Conservation (phyloP, 1,139 yeast species). For the Scheffersomyces segobiensis region DNA sequence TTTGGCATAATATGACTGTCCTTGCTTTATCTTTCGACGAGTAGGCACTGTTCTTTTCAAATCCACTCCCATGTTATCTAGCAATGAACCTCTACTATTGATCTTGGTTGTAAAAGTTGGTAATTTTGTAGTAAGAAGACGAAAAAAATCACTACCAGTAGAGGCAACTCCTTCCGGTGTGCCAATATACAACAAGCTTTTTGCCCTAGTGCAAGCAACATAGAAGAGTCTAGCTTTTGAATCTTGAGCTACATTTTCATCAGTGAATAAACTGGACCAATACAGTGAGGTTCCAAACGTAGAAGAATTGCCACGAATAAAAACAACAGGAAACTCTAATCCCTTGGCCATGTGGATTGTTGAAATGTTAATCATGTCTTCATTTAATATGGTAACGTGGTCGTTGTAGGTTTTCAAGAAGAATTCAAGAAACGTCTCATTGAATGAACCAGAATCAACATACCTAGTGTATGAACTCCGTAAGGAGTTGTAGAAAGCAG, state of each 20-base stretch:
- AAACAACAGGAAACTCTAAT: constrained; percentile 68
- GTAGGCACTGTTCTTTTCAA: constrained; percentile 10
- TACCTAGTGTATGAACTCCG: constrained; percentile 20
- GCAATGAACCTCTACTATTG: constrained; percentile 3
- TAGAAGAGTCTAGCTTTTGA: constrained; percentile 45
- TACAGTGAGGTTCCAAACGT: constrained; percentile 8
- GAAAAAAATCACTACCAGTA: neutral
- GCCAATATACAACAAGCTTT: constrained; percentile 45
- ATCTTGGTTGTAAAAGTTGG: constrained; percentile 10
- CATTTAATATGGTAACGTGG: constrained; percentile 30
- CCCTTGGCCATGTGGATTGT: constrained; percentile 77
- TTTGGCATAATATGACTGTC: neutral
- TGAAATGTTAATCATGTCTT: constrained; percentile 46
- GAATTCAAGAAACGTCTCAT: constrained; percentile 28
- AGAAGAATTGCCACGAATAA: constrained; percentile 41
- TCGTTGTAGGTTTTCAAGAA: constrained; percentile 51
- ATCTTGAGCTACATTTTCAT: constrained; percentile 5
- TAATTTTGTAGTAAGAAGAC: constrained; percentile 10
- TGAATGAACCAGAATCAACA: constrained; percentile 5
- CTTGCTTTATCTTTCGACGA: neutral
- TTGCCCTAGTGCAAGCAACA: constrained; percentile 69
- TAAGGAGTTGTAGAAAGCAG: constrained; percentile 29
- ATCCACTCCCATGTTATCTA: constrained; percentile 7
- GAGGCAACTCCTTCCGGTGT: neutral
- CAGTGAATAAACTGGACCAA: constrained; percentile 19